Evolutionary conservation across 305 asterid genomes (phyloP).

Genomic region (Lippia alba): DNA sequence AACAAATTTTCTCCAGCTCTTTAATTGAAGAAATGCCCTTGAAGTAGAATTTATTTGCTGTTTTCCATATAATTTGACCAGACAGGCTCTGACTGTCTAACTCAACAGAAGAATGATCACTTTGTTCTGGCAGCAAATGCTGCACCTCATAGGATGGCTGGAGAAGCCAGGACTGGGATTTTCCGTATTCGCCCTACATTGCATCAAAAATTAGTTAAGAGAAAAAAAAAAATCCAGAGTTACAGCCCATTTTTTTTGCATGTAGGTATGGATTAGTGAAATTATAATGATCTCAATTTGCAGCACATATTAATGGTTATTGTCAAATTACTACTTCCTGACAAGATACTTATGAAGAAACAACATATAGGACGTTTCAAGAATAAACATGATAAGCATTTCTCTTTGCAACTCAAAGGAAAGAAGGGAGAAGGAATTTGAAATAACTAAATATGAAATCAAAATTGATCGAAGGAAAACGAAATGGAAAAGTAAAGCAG

Average conservation of each 20-base stretch:
- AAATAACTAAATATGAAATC: constrained; percentile 18
- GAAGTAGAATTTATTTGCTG: constrained; percentile 79
- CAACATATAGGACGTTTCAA: neutral
- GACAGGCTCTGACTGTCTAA: constrained; percentile 43
- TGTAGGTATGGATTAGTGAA: neutral
- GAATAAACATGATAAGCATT: neutral
- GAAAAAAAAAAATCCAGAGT: neutral
- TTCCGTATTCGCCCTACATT: constrained; percentile 51
- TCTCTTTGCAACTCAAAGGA: neutral
- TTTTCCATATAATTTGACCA: constrained; percentile 59
- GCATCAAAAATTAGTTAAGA: constrained; percentile 31
- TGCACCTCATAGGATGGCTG: constrained; percentile 83
- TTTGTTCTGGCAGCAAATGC: constrained; percentile 61
- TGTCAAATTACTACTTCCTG: neutral
- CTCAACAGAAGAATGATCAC: constrained; percentile 42
- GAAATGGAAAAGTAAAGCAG: constrained; percentile 17
- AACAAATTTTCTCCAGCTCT: constrained; percentile 66
- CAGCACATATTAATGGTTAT: neutral
- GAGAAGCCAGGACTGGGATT: constrained; percentile 69
- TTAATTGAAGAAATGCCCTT: constrained; percentile 77
- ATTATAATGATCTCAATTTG: neutral
- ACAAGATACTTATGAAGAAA: neutral
- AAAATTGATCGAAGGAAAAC: constrained; percentile 11
- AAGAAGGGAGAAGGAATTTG: neutral
- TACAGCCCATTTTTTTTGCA: neutral